These are phyloP conservation scores for Pneumocystis canis DNA, from an alignment of 1,139 yeast genomes.

Conservation along the genomic window DNA sequence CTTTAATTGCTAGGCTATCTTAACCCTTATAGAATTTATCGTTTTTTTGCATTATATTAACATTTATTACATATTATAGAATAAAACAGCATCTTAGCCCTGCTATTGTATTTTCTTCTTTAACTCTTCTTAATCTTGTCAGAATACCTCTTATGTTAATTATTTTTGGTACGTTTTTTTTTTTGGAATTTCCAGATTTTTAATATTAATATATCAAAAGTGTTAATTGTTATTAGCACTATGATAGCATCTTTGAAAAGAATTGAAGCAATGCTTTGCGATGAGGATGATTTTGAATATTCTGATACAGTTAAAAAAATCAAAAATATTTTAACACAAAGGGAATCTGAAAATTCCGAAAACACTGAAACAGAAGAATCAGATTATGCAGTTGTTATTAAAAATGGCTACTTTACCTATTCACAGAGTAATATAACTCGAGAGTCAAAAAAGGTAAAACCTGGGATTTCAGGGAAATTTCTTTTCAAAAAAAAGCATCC, in stretches of 20 bases:
- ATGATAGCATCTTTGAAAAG: not conserved
- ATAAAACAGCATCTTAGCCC: constrained; percentile 63
- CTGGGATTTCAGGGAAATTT: not conserved
- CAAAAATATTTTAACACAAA: not conserved
- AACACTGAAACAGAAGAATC: not conserved
- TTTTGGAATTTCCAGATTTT: not conserved
- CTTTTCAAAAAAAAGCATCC: not conserved
- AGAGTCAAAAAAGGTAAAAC: not conserved
- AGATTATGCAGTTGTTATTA: not conserved
- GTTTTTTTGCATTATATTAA: not conserved
- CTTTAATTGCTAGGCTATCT: constrained; percentile 78
- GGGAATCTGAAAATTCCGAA: not conserved
- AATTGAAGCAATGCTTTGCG: not conserved
- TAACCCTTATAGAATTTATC: not conserved
- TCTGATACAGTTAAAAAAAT: not conserved
- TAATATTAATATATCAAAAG: not conserved
- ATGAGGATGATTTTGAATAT: not conserved
- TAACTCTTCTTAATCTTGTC: constrained; percentile 61
- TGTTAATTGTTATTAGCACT: not conserved
- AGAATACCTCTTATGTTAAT: constrained; percentile 87
- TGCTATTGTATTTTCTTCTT: constrained; percentile 89
- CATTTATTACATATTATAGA: constrained; percentile 21
- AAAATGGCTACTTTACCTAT: not conserved
- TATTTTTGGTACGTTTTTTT: constrained; percentile 23
- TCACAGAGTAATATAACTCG: not conserved